Conservation (phyloP, 768 basidiomycete species). For the Boletus sp. region DNA sequence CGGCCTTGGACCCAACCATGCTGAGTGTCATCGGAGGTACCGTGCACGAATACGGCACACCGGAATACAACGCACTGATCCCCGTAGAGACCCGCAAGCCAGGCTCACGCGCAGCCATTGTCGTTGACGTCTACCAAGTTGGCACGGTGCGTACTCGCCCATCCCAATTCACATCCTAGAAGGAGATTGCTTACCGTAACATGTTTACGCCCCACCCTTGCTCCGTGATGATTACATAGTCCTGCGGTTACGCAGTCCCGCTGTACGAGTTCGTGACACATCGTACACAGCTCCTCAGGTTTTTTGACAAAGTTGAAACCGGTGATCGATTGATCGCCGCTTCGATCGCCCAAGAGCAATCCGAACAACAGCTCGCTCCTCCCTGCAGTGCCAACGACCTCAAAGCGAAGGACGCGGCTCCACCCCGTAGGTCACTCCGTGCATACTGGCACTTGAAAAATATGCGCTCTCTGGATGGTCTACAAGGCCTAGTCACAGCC, state of each 20-base stretch:
- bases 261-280: constrained; percentile 56
- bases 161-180: not conserved
- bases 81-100: constrained; percentile 46
- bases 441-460: constrained; percentile 55
- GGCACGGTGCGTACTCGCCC: constrained; percentile 35
- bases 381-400: constrained; percentile 8
- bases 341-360: not conserved
- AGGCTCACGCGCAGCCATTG: constrained; percentile 59
- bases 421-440: constrained; percentile 40
- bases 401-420: not conserved
- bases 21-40: constrained; percentile 39
- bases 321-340: constrained; percentile 32
- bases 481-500: constrained; percentile 44
- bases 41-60: constrained; percentile 59
- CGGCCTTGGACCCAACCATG: not conserved
- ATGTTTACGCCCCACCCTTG: not conserved
- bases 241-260: constrained; percentile 66
- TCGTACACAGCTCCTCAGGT: constrained; percentile 49
- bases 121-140: constrained; percentile 59
- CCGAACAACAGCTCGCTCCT: not conserved
- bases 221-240: constrained; percentile 36
- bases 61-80: constrained; percentile 56
- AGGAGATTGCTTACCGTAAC: not conserved
- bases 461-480: constrained; percentile 51
- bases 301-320: constrained; percentile 41